Evolutionary conservation across 1,284 basidiomycete genomes (phyloP).

Genomic region (Stereum hirsutum): DNA sequence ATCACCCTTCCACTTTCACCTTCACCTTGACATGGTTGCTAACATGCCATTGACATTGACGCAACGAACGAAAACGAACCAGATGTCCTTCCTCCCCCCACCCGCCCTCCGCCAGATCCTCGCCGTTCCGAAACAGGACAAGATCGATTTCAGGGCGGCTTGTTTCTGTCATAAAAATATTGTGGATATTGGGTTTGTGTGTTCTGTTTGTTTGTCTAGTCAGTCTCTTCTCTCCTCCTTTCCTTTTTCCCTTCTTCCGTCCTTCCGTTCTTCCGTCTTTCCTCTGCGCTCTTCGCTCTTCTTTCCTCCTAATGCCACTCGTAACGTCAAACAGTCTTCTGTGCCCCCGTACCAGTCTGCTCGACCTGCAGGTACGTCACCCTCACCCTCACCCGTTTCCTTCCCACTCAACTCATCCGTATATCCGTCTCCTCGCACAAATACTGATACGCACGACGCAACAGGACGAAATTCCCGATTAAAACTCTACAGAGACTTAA

Average conservation of each 20-base stretch:
- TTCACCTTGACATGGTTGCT: background rate
- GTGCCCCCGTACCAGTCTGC: conserved; percentile 87
- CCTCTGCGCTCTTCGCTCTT: background rate
- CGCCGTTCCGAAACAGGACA: conserved; percentile 86
- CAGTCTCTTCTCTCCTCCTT: conserved; percentile 21
- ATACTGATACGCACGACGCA: background rate
- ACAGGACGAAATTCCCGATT: conserved; percentile 88
- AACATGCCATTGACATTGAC: background rate
- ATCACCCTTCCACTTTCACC: background rate
- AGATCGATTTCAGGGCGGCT: conserved; percentile 93
- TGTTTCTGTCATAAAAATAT: conserved; percentile 99
- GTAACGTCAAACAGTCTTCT: conserved; percentile 90
- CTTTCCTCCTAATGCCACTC: too few species aligned
- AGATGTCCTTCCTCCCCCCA: conserved; percentile 91
- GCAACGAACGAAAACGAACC: too few species aligned
- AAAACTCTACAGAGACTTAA: conserved; percentile 79
- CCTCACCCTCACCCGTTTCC: background rate
- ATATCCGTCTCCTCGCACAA: background rate
- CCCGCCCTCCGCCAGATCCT: conserved; percentile 72
- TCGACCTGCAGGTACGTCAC: conserved; percentile 76
- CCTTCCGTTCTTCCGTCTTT: background rate
- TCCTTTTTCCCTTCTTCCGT: conserved; percentile 12
- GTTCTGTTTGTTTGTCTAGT: conserved; percentile 95
- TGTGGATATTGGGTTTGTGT: conserved; percentile 95
- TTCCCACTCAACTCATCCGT: background rate